phyloP scores from a whole-genome alignment of 805 yeast genomes.

The Ogataea methanolica region DNA sequence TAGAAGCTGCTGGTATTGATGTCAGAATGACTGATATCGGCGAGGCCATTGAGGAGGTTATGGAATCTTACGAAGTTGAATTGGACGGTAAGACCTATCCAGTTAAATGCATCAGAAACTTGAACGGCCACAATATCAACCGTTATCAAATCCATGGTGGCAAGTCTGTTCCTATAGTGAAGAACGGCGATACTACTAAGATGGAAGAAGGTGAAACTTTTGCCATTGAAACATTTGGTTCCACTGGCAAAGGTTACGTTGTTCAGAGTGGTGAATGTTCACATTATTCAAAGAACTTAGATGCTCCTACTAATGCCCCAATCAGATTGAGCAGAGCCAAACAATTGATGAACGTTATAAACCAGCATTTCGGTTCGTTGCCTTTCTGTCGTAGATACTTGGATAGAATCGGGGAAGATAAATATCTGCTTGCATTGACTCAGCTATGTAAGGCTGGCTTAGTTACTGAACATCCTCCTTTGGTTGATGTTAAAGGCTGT shows the following conservation, averaged over 20 bases:
- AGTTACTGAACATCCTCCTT: constrained; percentile 93
- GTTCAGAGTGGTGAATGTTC: constrained; percentile 86
- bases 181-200: constrained; percentile 88
- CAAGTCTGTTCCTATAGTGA: constrained; percentile 93
- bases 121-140: constrained; percentile 90
- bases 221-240: constrained; percentile 97
- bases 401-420: constrained; percentile 88
- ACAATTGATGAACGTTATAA: constrained; percentile 62
- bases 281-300: constrained; percentile 72
- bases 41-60: constrained; percentile 91
- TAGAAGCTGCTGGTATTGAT: constrained; percentile 91
- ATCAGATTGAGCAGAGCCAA: constrained; percentile 64
- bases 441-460: constrained; percentile 79
- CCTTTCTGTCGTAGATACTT: constrained; percentile 96
- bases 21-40: constrained; percentile 94
- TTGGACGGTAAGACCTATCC: constrained; percentile 81
- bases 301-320: constrained; percentile 45
- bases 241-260: constrained; percentile 94
- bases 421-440: constrained; percentile 82
- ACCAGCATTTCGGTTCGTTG: constrained; percentile 82
- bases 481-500: constrained; percentile 75
- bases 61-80: constrained; percentile 95
- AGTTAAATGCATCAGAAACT: constrained; percentile 83
- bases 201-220: constrained; percentile 99
- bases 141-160: constrained; percentile 89